Evolutionary conservation across 1,139 yeast genomes (phyloP).

Genomic region (Blastobotrys aristatus): DNA sequence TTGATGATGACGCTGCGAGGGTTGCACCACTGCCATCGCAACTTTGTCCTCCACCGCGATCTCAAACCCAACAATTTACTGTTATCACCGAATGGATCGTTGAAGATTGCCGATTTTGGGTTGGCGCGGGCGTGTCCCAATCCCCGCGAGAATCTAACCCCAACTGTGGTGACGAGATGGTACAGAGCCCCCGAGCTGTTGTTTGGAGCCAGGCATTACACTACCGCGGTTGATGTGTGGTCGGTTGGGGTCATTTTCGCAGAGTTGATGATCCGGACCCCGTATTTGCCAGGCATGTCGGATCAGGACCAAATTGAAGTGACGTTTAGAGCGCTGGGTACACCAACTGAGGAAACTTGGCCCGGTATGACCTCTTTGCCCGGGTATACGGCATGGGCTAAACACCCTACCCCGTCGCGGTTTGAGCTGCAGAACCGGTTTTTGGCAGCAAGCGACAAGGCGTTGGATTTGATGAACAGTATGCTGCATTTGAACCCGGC

Average conservation of each 20-base stretch:
- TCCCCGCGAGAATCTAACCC: slow-evolving; percentile 68
- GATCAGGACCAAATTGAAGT: slow-evolving; percentile 86
- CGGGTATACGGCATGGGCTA: slow-evolving; percentile 44
- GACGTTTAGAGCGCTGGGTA: slow-evolving; percentile 90
- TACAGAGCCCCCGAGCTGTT: slow-evolving; percentile 91
- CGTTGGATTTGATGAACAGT: slow-evolving; percentile 67
- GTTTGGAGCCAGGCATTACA: slow-evolving; percentile 84
- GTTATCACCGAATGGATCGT: slow-evolving; percentile 77
- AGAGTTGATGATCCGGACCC: slow-evolving; percentile 89
- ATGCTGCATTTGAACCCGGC: slow-evolving; percentile 79
- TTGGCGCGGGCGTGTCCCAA: slow-evolving; percentile 77
- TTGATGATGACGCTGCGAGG: slow-evolving; percentile 90
- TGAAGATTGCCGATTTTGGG: slow-evolving; percentile 96
- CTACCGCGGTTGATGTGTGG: slow-evolving; percentile 89
- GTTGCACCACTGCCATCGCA: slow-evolving; percentile 89
- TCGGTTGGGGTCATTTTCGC: slow-evolving; percentile 95
- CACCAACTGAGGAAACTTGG: slow-evolving; percentile 92
- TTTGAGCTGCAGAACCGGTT: slow-evolving; percentile 78
- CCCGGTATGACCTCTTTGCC: slow-evolving; percentile 82
- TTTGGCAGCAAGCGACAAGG: slow-evolving; percentile 86
- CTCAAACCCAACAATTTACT: slow-evolving; percentile 58
- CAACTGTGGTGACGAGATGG: slow-evolving; percentile 97
- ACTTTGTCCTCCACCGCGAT: slow-evolving; percentile 76
- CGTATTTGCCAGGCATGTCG: slow-evolving; percentile 88
- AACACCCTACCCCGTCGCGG: slow-evolving; percentile 77